Percentiles rank a stretch among this genome's conserved stretches.
phyloP scores from a whole-genome alignment of 2,329 filamentous ascomycete species.

The Penicillium sp. region DNA sequence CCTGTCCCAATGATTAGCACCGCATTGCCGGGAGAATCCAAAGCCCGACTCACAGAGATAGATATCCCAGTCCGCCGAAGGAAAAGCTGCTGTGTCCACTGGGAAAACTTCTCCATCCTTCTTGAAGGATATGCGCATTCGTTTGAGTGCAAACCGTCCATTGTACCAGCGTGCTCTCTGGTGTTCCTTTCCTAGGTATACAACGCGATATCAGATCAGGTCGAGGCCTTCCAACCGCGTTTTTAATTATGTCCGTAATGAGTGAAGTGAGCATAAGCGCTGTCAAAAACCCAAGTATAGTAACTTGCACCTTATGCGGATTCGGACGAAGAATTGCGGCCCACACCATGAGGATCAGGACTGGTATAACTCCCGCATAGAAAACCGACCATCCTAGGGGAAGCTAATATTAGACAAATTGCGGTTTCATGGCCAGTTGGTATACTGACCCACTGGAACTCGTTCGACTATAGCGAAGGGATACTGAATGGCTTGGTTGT shows the following conservation, averaged over 20 bases:
- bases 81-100: constrained; percentile 67
- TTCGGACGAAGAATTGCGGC: constrained; percentile 66
- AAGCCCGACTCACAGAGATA: constrained; percentile 49
- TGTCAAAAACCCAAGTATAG: constrained; percentile 79
- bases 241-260: constrained; percentile 90
- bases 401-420: constrained; percentile 11
- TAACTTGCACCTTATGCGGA: constrained; percentile 81
- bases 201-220: constrained; percentile 91
- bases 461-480: constrained; percentile 84
- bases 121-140: constrained; percentile 61
- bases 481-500: constrained; percentile 82
- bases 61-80: constrained; percentile 65
- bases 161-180: constrained; percentile 58
- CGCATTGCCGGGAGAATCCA: background rate
- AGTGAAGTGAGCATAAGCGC: constrained; percentile 77
- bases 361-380: constrained; percentile 75
- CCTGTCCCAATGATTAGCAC: constrained; percentile 27
- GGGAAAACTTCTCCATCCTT: constrained; percentile 70
- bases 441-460: constrained; percentile 72
- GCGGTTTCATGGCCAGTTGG: background rate
- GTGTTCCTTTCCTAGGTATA: constrained; percentile 67
- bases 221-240: constrained; percentile 79
- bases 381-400: constrained; percentile 69
- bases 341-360: constrained; percentile 69
- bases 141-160: constrained; percentile 55